Conservation (phyloP, 257 asterid species). For the Agastache rugosa region DNA sequence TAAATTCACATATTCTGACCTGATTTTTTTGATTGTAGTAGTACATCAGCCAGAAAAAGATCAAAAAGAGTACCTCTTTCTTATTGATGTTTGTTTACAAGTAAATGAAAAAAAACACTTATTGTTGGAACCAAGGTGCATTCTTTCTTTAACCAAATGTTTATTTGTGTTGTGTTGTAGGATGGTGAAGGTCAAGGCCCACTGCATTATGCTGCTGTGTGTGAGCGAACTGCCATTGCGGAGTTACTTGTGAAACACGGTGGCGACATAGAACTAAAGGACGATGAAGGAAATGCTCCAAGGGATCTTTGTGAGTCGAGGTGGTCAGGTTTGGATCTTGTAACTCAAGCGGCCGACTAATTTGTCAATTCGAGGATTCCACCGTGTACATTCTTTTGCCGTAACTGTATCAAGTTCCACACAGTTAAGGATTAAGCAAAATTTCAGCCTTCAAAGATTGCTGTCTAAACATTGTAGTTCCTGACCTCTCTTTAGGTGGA, state of each 20-base stretch:
- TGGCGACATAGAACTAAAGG: slow-evolving; percentile 68
- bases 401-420: slow-evolving; percentile 30
- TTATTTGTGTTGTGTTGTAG: slow-evolving; percentile 43
- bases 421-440: slow-evolving; percentile 21
- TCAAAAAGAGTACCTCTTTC: not conserved
- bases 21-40: not conserved
- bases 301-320: slow-evolving; percentile 70
- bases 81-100: not conserved
- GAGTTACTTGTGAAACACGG: slow-evolving; percentile 83
- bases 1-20: no score
- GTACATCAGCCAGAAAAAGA: not conserved
- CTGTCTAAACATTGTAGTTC: slow-evolving; percentile 2
- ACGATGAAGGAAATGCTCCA: slow-evolving; percentile 77
- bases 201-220: slow-evolving; percentile 90
- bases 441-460: not conserved
- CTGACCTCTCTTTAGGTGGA: slow-evolving; percentile 7
- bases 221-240: slow-evolving; percentile 80
- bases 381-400: slow-evolving; percentile 53
- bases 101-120: not conserved
- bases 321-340: slow-evolving; percentile 74
- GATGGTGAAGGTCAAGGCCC: slow-evolving; percentile 95
- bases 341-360: slow-evolving; percentile 39
- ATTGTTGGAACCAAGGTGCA: slow-evolving; percentile 4
- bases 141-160: not conserved
- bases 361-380: slow-evolving; percentile 22